phyloP scores from a whole-genome alignment of 2,329 filamentous ascomycete genomes.

The Karstenula rhodostoma region DNA sequence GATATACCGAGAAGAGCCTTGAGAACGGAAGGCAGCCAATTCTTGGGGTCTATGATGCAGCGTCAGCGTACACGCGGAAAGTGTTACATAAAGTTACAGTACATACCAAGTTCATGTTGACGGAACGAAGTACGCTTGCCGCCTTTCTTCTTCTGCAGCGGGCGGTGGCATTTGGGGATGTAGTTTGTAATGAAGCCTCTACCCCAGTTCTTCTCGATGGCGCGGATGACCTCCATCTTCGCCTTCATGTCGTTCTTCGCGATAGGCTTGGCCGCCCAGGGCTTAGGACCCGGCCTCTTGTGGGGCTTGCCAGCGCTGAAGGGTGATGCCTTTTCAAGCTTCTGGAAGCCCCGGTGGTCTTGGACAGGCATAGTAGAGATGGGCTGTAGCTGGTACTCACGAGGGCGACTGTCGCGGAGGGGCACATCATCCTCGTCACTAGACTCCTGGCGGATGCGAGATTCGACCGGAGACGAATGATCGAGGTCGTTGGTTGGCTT shows the following conservation, averaged over 20 bases:
- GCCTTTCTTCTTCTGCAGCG: constrained; percentile 31
- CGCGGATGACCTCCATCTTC: constrained; percentile 33
- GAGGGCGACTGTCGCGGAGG: constrained; percentile 14
- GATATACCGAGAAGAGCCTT: constrained; percentile 38
- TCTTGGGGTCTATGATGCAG: constrained; percentile 29
- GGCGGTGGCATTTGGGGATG: constrained; percentile 42
- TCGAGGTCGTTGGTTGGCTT: not conserved
- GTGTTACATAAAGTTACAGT: not conserved
- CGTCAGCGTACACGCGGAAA: not conserved
- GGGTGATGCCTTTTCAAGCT: constrained; percentile 10
- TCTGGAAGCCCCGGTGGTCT: constrained; percentile 5
- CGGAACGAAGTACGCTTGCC: constrained; percentile 30
- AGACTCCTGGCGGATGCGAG: constrained; percentile 6
- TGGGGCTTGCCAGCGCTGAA: constrained; percentile 14
- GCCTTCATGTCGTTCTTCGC: constrained; percentile 37
- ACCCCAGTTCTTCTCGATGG: constrained; percentile 41
- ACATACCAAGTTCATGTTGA: constrained; percentile 26
- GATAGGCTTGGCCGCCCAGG: constrained; percentile 27
- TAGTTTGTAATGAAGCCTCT: constrained; percentile 35
- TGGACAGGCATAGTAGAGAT: not conserved
- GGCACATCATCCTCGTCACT: constrained; percentile 22
- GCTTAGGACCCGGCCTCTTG: constrained; percentile 31
- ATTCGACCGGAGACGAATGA: constrained; percentile 5
- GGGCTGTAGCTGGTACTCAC: not conserved
- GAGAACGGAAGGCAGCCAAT: constrained; percentile 39